Evolutionary conservation across 345 rosid species (phyloP).

Genomic region (Firmiana major): DNA sequence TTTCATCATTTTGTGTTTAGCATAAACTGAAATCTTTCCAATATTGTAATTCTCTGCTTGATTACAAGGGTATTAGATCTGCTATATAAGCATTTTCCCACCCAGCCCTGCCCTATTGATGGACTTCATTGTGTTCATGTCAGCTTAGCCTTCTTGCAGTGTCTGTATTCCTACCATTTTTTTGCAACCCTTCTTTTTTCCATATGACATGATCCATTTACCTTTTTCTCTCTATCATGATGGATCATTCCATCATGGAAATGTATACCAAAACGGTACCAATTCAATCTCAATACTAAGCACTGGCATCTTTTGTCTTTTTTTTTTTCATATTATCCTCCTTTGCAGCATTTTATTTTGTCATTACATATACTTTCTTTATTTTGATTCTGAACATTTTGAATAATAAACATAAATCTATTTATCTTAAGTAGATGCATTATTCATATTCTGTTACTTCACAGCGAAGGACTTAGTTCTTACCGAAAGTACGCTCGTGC

Average conservation of each 20-base stretch:
- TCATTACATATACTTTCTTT: background rate
- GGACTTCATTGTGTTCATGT: background rate
- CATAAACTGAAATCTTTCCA: background rate
- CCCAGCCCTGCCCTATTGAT: background rate
- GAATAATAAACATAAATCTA: background rate
- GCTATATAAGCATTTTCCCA: background rate
- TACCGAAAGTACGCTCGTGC: background rate
- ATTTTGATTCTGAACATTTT: background rate
- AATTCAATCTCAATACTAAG: background rate
- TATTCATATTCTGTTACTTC: background rate
- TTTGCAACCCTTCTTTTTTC: background rate
- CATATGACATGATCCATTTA: background rate
- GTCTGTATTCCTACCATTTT: background rate
- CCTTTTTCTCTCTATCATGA: background rate
- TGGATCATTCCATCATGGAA: background rate
- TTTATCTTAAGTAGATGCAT: background rate
- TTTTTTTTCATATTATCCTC: background rate
- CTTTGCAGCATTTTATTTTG: background rate
- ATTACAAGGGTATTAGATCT: background rate
- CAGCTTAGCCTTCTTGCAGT: background rate
- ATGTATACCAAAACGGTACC: background rate
- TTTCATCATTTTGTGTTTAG: background rate
- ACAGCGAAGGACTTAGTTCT: background rate
- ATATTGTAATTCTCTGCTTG: background rate
- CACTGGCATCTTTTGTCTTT: background rate